Evolutionary conservation across 306 rosid species (phyloP).

Genomic region (Abrus precatorius): DNA sequence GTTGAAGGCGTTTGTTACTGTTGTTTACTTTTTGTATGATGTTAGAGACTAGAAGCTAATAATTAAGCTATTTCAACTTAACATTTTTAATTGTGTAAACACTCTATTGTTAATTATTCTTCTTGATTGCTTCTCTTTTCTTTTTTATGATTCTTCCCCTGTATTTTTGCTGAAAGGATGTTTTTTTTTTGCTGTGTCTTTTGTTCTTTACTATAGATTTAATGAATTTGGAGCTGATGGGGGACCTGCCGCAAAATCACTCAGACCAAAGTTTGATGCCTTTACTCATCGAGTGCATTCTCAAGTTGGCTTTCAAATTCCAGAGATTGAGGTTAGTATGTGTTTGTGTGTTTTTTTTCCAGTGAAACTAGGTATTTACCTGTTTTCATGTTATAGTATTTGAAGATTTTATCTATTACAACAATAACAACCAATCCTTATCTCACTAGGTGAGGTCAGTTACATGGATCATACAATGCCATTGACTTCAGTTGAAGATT

Average conservation of each 20-base stretch:
- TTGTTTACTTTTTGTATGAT: not conserved
- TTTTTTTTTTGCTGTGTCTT: slow-evolving; percentile 17
- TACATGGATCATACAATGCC: too few species aligned
- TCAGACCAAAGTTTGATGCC: slow-evolving; percentile 63
- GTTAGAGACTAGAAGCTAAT: slow-evolving; percentile 9
- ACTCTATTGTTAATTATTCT: not conserved
- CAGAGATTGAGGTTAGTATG: slow-evolving; percentile 59
- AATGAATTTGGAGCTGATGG: slow-evolving; percentile 66
- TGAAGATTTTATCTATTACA: not conserved
- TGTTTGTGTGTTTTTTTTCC: too few species aligned
- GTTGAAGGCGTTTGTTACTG: not conserved
- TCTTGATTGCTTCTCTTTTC: not conserved
- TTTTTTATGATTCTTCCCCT: not conserved
- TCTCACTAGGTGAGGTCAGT: too few species aligned
- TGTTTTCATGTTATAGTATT: not conserved
- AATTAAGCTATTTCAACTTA: not conserved
- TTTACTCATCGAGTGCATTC: slow-evolving; percentile 56
- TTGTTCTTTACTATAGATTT: slow-evolving; percentile 44
- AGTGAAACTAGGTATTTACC: not conserved
- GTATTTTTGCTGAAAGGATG: slow-evolving; percentile 20
- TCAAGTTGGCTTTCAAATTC: slow-evolving; percentile 62
- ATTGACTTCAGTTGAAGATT: not conserved
- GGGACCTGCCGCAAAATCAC: slow-evolving; percentile 57
- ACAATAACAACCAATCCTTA: not conserved
- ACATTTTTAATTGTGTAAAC: not conserved